Evolutionary conservation across 73 alveolate genomes (phyloP), one percentile per base, ranked within the genome.

Genomic region (Paramecium tetraurelia): DNA sequence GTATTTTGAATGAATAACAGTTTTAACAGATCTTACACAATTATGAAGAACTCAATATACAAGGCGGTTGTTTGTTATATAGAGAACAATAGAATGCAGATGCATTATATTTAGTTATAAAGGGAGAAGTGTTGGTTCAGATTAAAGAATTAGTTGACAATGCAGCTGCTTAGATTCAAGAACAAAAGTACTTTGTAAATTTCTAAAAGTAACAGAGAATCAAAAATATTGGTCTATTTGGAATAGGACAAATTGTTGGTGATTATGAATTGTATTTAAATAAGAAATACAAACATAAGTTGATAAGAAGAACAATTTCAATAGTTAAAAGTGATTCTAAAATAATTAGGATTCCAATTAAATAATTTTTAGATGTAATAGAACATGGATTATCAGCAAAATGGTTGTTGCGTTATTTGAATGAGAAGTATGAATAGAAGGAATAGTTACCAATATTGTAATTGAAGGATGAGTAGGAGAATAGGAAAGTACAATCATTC

Each of bases 231-330:
- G 58, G 76, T 9, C 20, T 41, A 14, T 80, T 24, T 80, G 90
- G 90, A 4, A 22, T 3, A 48, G 90, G 72, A 43, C 8, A 80
- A 80, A 22, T 80, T n/a, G 43, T 80, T 2, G 90, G 90, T 1
- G 90, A 80, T 43, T 80, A 80, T 48, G 90, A 80, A 80, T 72
- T 36, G 38, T 80, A 31, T 46, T 31, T 80, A 43, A n/a, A 80
- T 53, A 53, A 53, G 69, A 53, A 53, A 53, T 53, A 53, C 31
- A 53, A 53, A 3, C 31, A 53, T 5, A 18, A 21, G 6, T 80
- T 21, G n/a, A 80, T 40, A 21, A 80, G 90, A 63, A 80, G 22
- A 80, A 44, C 76, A 4, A 41, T 18, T 44, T 71, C 90, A 31
- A 80, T 80, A 24, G 72, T 43, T 44, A 80, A 80, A 44, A 27